These are phyloP conservation scores for Coccomyxa sp. DNA, from an alignment of 139 green algal species.

Conservation along the genomic window DNA sequence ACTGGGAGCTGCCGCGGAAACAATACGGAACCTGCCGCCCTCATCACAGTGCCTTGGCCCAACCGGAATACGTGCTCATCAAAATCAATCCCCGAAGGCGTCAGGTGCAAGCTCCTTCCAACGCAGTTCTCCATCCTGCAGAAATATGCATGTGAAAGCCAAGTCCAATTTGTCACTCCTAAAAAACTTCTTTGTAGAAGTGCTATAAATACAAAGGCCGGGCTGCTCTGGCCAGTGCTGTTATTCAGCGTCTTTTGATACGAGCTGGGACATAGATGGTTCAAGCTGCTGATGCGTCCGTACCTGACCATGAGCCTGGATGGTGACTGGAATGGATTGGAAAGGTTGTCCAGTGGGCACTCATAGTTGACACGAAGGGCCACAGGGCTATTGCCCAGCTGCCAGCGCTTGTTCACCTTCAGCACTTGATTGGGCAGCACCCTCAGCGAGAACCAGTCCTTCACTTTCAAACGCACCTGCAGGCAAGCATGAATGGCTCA, in stretches of 20 bases:
- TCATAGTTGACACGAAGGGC: background rate
- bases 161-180: background rate
- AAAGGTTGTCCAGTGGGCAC: background rate
- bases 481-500: background rate
- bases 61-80: background rate
- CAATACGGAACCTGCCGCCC: background rate
- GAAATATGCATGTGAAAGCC: background rate
- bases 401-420: slow-evolving; percentile 7
- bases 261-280: too few species aligned
- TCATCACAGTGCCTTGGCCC: background rate
- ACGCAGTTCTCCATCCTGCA: slow-evolving; percentile 1
- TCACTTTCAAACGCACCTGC: slow-evolving; percentile 1
- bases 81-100: background rate
- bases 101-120: background rate
- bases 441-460: background rate
- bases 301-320: background rate
- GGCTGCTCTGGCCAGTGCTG: too few species aligned
- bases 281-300: too few species aligned
- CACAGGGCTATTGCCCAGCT: slow-evolving; percentile 1
- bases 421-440: background rate
- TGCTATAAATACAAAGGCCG: background rate
- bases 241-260: background rate
- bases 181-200: background rate
- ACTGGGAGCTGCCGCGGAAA: background rate
- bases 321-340: background rate